A percentile compares a stretch with the other conserved stretches of the same genome.
phyloP scores from a whole-genome alignment of 1,284 basidiomycete genomes.

The Singerocomus inundabilis region DNA sequence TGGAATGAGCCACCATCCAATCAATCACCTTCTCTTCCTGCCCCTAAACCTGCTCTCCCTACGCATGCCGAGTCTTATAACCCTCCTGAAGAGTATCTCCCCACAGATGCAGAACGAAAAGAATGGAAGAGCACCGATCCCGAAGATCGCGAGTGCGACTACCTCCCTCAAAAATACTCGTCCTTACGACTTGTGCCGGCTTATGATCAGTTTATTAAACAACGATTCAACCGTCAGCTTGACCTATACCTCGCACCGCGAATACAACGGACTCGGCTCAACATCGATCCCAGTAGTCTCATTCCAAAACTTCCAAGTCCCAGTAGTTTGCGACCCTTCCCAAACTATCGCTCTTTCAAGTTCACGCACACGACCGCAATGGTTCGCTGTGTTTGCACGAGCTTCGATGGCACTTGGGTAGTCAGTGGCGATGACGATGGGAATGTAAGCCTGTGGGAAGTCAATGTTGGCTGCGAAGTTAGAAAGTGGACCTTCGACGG shows the following conservation, averaged over 20 bases:
- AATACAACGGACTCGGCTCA: conserved; percentile 83
- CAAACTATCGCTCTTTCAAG: conserved; percentile 76
- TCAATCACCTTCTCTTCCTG: conserved; percentile 82
- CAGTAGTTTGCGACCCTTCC: conserved; percentile 92
- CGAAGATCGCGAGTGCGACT: conserved; percentile 90
- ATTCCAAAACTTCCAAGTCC: conserved; percentile 97
- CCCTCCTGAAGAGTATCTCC: conserved; percentile 96
- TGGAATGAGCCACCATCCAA: conserved; percentile 78
- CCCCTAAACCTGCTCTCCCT: conserved; percentile 89
- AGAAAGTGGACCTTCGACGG: conserved; percentile 84
- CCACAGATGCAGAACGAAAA: conserved; percentile 81
- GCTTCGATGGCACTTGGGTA: conserved; percentile 90
- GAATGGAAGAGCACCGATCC: conserved; percentile 86
- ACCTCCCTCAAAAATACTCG: conserved; percentile 85
- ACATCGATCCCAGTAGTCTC: conserved; percentile 87
- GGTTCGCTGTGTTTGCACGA: conserved; percentile 77
- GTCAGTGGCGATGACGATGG: conserved; percentile 93
- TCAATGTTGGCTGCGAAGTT: conserved; percentile 88
- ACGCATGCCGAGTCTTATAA: conserved; percentile 97
- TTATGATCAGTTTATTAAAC: conserved; percentile 90
- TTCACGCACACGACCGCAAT: conserved; percentile 72
- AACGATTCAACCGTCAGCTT: conserved; percentile 92
- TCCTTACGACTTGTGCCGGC: conserved; percentile 89
- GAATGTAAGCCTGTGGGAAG: conserved; percentile 88
- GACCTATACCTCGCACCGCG: conserved; percentile 97